These are phyloP conservation scores for Candida cerambycidarum DNA, from an alignment of 805 yeast species.

Conservation along the genomic window DNA sequence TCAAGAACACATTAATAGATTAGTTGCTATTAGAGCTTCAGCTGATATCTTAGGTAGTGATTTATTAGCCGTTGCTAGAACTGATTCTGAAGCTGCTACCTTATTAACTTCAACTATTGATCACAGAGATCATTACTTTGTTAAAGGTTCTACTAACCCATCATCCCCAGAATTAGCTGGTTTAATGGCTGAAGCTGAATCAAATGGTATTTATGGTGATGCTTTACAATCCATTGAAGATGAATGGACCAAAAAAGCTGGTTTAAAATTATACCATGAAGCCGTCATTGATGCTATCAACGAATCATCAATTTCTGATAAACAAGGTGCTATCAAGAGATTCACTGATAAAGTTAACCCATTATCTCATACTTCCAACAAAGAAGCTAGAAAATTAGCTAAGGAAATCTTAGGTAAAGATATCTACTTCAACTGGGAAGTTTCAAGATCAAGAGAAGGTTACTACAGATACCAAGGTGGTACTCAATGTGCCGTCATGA, in stretches of 20 bases:
- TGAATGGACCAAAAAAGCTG: conserved; percentile 81
- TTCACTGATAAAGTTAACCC: conserved; percentile 74
- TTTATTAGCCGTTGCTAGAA: conserved; percentile 86
- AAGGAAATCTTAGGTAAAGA: conserved; percentile 76
- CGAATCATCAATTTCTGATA: conserved; percentile 56
- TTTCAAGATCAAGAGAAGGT: conserved; percentile 94
- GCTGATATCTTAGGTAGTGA: conserved; percentile 92
- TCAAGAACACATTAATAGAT: conserved; percentile 94
- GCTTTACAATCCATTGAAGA: conserved; percentile 71
- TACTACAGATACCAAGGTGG: conserved; percentile 96
- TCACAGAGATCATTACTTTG: conserved; percentile 88
- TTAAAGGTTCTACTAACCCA: conserved; percentile 89
- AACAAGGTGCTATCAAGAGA: conserved; percentile 59
- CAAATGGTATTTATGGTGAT: conserved; percentile 67
- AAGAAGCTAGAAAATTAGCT: conserved; percentile 78
- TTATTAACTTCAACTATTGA: conserved; percentile 92
- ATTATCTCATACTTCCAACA: conserved; percentile 68
- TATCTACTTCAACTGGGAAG: conserved; percentile 90
- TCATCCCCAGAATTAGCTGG: conserved; percentile 70
- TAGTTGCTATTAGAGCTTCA: conserved; percentile 90
- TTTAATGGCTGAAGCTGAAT: conserved; percentile 80
- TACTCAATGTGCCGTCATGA: conserved; percentile 94
- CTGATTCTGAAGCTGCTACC: conserved; percentile 98
- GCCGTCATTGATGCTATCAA: conserved; percentile 85
- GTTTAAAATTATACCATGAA: conserved; percentile 84